These are phyloP conservation scores for Aureobasidium mangrovei DNA, from an alignment of 2,329 filamentous ascomycete species.

Conservation along the genomic window DNA sequence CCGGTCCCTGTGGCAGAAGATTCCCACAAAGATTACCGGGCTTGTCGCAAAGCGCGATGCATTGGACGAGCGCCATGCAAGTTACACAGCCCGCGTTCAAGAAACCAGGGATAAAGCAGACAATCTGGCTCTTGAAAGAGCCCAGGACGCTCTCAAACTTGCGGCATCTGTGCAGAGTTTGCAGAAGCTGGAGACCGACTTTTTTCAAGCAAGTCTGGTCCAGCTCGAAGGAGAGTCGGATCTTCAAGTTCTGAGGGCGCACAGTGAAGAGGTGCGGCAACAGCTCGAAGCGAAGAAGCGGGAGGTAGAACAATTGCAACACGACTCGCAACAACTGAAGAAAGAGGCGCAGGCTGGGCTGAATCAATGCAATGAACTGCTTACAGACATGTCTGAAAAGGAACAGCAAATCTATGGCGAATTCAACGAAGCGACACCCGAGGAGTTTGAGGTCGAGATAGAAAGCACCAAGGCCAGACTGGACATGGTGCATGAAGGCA, in stretches of 20 bases:
- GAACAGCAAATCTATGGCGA: conserved; percentile 20
- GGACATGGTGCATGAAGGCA: conserved; percentile 69
- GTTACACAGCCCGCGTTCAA: conserved; percentile 49
- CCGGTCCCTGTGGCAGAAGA: conserved; percentile 52
- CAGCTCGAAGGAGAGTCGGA: conserved; percentile 80
- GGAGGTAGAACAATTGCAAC: conserved; percentile 31
- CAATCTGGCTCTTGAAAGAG: conserved; percentile 27
- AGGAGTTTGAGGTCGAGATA: conserved; percentile 65
- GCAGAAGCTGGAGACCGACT: conserved; percentile 50
- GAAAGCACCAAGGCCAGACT: conserved; percentile 65
- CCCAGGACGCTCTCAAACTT: conserved; percentile 42
- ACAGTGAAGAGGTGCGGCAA: conserved; percentile 52
- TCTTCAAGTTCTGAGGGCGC: conserved; percentile 55
- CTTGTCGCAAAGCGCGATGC: conserved; percentile 38
- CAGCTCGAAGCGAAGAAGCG: conserved; percentile 41
- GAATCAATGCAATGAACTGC: conserved; percentile 17
- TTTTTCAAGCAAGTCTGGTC: conserved; percentile 62
- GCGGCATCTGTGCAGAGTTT: conserved; percentile 55
- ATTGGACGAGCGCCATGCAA: conserved; percentile 44
- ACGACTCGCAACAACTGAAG: conserved; percentile 20
- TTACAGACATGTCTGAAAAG: conserved; percentile 21
- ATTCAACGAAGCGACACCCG: conserved; percentile 33
- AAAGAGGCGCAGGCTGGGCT: conserved; percentile 16
- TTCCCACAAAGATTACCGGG: conserved; percentile 63
- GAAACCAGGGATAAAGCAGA: conserved; percentile 35